Conservation (phyloP, 1,284 basidiomycete species). For the Apiotrichum sp. region DNA sequence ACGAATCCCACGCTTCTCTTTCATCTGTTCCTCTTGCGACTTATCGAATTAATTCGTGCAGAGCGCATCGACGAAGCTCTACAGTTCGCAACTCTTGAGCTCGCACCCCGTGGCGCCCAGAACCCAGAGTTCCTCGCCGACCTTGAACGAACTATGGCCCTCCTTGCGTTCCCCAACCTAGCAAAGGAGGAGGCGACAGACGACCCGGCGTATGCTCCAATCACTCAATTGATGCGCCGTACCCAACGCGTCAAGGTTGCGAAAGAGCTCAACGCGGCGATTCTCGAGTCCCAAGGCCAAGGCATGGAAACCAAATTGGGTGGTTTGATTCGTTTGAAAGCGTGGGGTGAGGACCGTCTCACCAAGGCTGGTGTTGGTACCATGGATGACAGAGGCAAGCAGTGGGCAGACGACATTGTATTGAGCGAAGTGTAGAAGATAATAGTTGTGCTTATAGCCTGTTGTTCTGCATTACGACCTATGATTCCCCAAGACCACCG, state of each 20-base stretch:
- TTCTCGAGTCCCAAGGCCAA: slow-evolving; percentile 83
- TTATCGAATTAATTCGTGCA: slow-evolving; percentile 89
- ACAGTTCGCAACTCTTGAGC: slow-evolving; percentile 82
- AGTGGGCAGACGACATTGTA: slow-evolving; percentile 17
- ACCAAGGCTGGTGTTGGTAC: slow-evolving; percentile 50
- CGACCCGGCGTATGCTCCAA: slow-evolving; percentile 38
- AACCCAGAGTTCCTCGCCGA: slow-evolving; percentile 87
- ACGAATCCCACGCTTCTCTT: slow-evolving; percentile 86
- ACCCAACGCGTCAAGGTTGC: slow-evolving; percentile 88
- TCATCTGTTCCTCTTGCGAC: slow-evolving; percentile 83
- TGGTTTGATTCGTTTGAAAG: slow-evolving; percentile 74
- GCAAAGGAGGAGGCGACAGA: slow-evolving; percentile 39
- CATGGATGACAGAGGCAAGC: slow-evolving; percentile 12
- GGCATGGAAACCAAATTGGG: slow-evolving; percentile 87
- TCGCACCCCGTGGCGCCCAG: slow-evolving; percentile 91
- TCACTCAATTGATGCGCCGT: slow-evolving; percentile 61
- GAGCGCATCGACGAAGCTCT: slow-evolving; percentile 74
- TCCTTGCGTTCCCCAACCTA: slow-evolving; percentile 74
- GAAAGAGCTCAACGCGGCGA: slow-evolving; percentile 84
- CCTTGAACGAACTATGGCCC: slow-evolving; percentile 89
- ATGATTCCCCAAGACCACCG: no score
- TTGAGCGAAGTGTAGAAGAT: slow-evolving; percentile 3
- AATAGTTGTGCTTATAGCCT: neutral
- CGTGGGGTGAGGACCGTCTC: slow-evolving; percentile 80
- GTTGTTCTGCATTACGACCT: neutral